Conservation (phyloP, 768 basidiomycete genomes). For the Lentinula sp. region DNA sequence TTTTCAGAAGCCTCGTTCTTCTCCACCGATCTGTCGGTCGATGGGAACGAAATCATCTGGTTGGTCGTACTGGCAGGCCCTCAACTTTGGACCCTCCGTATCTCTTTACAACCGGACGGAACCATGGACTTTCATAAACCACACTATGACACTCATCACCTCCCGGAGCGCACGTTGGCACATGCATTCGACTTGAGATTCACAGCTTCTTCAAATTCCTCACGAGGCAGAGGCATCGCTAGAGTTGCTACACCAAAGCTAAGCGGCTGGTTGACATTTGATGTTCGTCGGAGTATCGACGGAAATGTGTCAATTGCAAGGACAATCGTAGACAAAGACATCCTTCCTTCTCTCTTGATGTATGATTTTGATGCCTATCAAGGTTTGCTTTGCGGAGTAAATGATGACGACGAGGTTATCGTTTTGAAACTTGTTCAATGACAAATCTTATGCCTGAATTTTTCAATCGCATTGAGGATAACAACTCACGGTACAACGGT, state of each 20-base stretch:
- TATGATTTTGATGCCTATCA: neutral
- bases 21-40: neutral
- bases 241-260: neutral
- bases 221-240: neutral
- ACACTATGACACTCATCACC: neutral
- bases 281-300: neutral
- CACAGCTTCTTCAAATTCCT: neutral
- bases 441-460: no score
- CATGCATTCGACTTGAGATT: neutral
- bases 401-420: no score
- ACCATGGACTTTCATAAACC: neutral
- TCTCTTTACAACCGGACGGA: neutral
- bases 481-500: no score
- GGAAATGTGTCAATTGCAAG: neutral
- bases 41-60: neutral
- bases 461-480: no score
- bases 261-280: neutral
- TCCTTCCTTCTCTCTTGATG: neutral
- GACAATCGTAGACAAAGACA: neutral
- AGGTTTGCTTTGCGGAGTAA: neutral
- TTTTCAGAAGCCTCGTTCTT: neutral
- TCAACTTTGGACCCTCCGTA: neutral
- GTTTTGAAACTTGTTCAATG: no score
- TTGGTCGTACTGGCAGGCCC: neutral
- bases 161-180: neutral